Evolutionary conservation across 495 filamentous ascomycete species (phyloP).

Genomic region (Neurospora hispaniola): DNA sequence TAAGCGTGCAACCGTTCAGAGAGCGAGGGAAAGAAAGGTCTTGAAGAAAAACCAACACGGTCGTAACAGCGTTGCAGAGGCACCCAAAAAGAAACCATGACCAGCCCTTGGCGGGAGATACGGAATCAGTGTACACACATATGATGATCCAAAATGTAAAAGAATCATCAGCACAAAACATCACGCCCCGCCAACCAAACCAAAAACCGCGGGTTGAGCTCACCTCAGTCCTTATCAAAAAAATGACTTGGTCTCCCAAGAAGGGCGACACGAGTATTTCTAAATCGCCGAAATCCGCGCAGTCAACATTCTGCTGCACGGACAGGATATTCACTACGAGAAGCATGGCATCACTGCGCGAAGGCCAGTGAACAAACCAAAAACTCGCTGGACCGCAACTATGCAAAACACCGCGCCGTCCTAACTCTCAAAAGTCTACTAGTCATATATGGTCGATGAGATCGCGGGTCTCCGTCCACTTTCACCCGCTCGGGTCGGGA

Average conservation of each 20-base stretch:
- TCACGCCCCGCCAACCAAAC: conserved; percentile 27
- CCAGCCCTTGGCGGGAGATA: neutral
- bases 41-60: neutral
- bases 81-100: neutral
- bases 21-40: neutral
- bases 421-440: neutral
- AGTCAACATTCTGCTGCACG: neutral
- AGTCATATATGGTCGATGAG: neutral
- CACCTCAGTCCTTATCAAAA: conserved; percentile 8
- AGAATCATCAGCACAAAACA: conserved; percentile 34
- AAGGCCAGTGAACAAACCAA: neutral
- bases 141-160: conserved; percentile 21
- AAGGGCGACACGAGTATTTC: neutral
- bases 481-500: neutral
- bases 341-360: neutral
- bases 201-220: conserved; percentile 25
- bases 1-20: neutral
- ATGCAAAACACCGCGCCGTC: neutral
- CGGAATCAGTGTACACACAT: neutral
- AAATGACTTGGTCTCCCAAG: neutral
- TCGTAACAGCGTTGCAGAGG: neutral
- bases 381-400: neutral
- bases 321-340: neutral
- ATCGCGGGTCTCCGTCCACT: neutral
- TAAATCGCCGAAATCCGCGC: neutral